Evolutionary conservation across 192 early-diverging fungal species (phyloP), one percentile per base, ranked within the genome.

Genomic region (Neocallimastix lanati): DNA sequence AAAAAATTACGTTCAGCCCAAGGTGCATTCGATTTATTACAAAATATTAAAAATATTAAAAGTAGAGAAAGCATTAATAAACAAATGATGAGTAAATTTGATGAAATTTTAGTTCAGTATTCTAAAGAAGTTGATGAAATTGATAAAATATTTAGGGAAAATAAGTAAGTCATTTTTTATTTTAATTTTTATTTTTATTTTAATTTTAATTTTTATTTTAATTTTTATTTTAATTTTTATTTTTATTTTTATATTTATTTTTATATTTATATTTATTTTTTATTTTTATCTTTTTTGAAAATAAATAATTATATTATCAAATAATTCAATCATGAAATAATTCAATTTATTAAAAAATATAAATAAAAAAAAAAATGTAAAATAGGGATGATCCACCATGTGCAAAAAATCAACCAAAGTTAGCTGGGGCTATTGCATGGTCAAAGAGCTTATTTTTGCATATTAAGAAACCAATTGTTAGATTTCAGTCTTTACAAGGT

Each of bases 1-100:
- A 90, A 90, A 78, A 90, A 90, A 78, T 82, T 90, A 16, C 78
- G 88, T n/a, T 88, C 87, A 76, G 89, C 89, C 7, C 87, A 90
- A 78, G 89, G 89, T 13, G 89, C 89, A 6, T 90, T 90, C 82
- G 88, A 90, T 82, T 78, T 90, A 29, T 81, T 90, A 35, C 89
- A 90, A 79, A 90, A 90, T 80, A 90, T 90, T 79, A 90, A 90
- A 78, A 90, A 89, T 79, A 90, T 90, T 79, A 89, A 88, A 40
- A 83, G 82, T 15, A 40, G 89, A 76, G 89, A 90, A 76, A 85
- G 83, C 40, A 90, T 90, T 80, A 90, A 90, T 77, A 86, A 85
- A 76, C 89, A 90, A 78, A 81, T 90, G n/a, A 90, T 90, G 89
- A 85, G 87, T 12, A 90, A 90, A 81, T 90, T 87, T 87, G 87